These are phyloP conservation scores for Graphilbum ipis-grandicollis DNA, from an alignment of 2,329 filamentous ascomycete genomes.

Conservation along the genomic window DNA sequence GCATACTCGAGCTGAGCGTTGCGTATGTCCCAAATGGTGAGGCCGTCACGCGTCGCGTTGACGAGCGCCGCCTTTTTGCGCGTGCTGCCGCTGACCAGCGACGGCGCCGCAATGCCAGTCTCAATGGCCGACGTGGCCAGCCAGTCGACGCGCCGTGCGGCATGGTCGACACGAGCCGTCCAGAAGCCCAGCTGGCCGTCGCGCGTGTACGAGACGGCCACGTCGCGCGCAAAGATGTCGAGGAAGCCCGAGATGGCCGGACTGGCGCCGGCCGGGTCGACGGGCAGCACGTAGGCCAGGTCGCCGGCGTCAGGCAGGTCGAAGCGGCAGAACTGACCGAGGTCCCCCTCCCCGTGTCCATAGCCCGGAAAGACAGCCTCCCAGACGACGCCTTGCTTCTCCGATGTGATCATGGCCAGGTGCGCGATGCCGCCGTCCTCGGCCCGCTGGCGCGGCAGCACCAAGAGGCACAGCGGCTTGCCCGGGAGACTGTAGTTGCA, in stretches of 20 bases:
- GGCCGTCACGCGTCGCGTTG: constrained; percentile 49
- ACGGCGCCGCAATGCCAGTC: constrained; percentile 55
- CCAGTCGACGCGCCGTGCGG: constrained; percentile 54
- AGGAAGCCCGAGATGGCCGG: constrained; percentile 60
- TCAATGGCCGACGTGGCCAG: constrained; percentile 66
- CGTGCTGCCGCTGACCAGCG: constrained; percentile 69
- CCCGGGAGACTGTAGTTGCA: constrained; percentile 42
- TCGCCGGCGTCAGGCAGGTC: constrained; percentile 42
- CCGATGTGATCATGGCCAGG: constrained; percentile 67
- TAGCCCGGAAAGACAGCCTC: constrained; percentile 47
- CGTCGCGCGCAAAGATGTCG: constrained; percentile 71
- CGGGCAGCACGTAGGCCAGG: constrained; percentile 54
- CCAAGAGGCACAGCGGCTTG: constrained; percentile 64
- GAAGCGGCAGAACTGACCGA: constrained; percentile 50
- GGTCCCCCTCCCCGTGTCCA: too few relatives aligned
- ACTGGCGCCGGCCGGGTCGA: constrained; percentile 67
- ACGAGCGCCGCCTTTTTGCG: constrained; percentile 77
- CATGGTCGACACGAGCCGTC: constrained; percentile 57
- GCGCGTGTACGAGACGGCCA: constrained; percentile 70
- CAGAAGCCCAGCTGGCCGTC: constrained; percentile 64
- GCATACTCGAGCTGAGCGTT: constrained; percentile 69
- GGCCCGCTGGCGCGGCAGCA: constrained; percentile 46
- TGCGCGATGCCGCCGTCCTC: constrained; percentile 43
- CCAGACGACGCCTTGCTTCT: constrained; percentile 68
- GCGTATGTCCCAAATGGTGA: constrained; percentile 85